Evolutionary conservation across 1,284 basidiomycete species (phyloP).

Genomic region (Cutaneotrichosporon sp.): DNA sequence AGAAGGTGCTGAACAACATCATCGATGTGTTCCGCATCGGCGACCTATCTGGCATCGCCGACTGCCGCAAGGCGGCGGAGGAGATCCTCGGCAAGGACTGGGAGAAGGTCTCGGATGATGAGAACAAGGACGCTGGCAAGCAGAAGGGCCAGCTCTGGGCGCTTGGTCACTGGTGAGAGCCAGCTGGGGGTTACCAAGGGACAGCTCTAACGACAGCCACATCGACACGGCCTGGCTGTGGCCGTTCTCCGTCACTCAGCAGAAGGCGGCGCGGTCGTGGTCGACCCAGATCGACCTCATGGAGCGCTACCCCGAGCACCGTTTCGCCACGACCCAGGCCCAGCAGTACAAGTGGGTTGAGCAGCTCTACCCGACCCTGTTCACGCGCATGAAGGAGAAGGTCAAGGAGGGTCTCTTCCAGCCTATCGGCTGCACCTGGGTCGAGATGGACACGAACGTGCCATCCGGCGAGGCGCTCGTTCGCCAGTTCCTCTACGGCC

Average conservation of each 20-base stretch:
- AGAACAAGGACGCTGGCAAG: slow-evolving; percentile 44
- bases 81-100: slow-evolving; percentile 80
- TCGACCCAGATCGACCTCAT: slow-evolving; percentile 86
- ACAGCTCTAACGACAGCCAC: slow-evolving; percentile 57
- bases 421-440: slow-evolving; percentile 55
- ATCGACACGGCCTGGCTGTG: slow-evolving; percentile 86
- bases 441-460: slow-evolving; percentile 89
- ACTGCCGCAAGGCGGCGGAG: slow-evolving; percentile 73
- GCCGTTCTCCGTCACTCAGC: slow-evolving; percentile 93
- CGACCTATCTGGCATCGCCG: slow-evolving; percentile 62
- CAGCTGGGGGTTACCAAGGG: too few relatives aligned
- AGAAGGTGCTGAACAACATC: slow-evolving; percentile 86
- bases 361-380: slow-evolving; percentile 83
- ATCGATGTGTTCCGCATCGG: slow-evolving; percentile 79
- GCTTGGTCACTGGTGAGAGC: slow-evolving; percentile 50
- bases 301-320: slow-evolving; percentile 93
- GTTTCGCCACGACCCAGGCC: slow-evolving; percentile 88
- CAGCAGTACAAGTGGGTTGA: slow-evolving; percentile 98
- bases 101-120: slow-evolving; percentile 55
- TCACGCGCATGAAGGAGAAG: slow-evolving; percentile 75
- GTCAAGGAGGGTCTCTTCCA: slow-evolving; percentile 76
- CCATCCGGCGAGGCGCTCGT: slow-evolving; percentile 87
- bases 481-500: slow-evolving; percentile 89
- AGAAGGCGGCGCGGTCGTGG: slow-evolving; percentile 95
- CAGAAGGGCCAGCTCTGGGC: slow-evolving; percentile 49